These are phyloP conservation scores for Hyaloscypha finlandica DNA, from an alignment of 495 filamentous ascomycete species.

Conservation along the genomic window DNA sequence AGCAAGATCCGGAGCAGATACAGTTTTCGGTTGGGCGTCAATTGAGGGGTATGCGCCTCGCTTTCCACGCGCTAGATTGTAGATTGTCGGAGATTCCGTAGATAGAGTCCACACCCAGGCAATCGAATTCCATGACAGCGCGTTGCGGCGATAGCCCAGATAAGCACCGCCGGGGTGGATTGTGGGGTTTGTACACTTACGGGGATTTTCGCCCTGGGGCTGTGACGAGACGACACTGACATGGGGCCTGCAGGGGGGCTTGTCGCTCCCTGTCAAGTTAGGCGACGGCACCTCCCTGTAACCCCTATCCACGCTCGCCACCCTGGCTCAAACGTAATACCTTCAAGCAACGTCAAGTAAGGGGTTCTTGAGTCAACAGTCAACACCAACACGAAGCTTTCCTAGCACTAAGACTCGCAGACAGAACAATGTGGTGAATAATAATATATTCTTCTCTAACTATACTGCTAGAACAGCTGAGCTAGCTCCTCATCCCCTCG, in stretches of 20 bases:
- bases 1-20: not conserved
- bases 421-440: not conserved
- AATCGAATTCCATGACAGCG: not conserved
- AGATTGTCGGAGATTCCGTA: not conserved
- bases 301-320: not conserved
- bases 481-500: not conserved
- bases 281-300: not conserved
- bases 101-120: not conserved
- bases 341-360: not conserved
- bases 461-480: not conserved
- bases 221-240: not conserved
- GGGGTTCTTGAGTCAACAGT: not conserved
- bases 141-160: not conserved
- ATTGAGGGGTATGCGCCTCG: not conserved
- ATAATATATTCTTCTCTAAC: not conserved
- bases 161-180: not conserved
- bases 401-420: not conserved
- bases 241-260: not conserved
- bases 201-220: not conserved
- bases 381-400: not conserved
- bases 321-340: not conserved
- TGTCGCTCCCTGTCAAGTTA: not conserved
- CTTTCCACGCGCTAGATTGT: not conserved
- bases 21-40: not conserved
- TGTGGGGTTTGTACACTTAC: not conserved